These are phyloP conservation scores for Ascochyta viciae-villosae DNA, from an alignment of 2,329 filamentous ascomycete species.

Conservation along the genomic window DNA sequence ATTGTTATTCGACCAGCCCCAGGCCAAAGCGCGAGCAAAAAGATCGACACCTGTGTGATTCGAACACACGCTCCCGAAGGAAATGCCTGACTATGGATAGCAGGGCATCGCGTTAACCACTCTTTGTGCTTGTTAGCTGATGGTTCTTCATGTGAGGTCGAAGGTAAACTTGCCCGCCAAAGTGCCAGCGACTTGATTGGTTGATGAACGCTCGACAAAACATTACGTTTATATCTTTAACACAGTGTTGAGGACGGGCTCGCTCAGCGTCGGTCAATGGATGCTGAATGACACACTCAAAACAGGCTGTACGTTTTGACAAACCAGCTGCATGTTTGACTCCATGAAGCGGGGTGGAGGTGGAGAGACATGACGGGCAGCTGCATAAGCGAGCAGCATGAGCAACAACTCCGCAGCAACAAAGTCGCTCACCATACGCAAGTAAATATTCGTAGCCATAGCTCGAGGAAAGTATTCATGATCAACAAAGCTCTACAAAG, in stretches of 20 bases:
- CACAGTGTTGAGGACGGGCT: too few species aligned
- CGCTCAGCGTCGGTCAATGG: too few species aligned
- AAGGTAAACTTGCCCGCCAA: neutral
- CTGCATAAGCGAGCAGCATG: neutral
- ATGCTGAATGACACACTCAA: too few species aligned
- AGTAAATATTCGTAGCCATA: too few species aligned
- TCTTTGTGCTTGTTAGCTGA: neutral
- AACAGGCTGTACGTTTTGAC: neutral
- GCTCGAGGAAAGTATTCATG: too few species aligned
- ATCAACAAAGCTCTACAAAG: too few species aligned
- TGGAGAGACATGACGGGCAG: neutral
- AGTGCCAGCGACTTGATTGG: conserved; percentile 17
- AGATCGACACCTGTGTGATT: conserved; percentile 38
- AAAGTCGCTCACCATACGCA: too few species aligned
- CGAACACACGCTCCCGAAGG: conserved; percentile 40
- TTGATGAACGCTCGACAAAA: neutral
- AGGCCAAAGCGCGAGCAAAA: neutral
- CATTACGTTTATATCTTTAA: too few species aligned
- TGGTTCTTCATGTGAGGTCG: conserved; percentile 2
- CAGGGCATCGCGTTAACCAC: conserved; percentile 25
- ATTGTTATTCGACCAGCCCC: neutral
- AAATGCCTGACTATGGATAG: conserved; percentile 25
- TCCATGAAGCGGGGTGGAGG: conserved; percentile 1
- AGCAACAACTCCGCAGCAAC: too few species aligned
- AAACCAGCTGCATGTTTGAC: neutral